Percentiles rank a stretch among this genome's conserved stretches.
These are phyloP conservation scores for Biancaea sappan DNA, from an alignment of 306 rosid species.

Conservation along the genomic window DNA sequence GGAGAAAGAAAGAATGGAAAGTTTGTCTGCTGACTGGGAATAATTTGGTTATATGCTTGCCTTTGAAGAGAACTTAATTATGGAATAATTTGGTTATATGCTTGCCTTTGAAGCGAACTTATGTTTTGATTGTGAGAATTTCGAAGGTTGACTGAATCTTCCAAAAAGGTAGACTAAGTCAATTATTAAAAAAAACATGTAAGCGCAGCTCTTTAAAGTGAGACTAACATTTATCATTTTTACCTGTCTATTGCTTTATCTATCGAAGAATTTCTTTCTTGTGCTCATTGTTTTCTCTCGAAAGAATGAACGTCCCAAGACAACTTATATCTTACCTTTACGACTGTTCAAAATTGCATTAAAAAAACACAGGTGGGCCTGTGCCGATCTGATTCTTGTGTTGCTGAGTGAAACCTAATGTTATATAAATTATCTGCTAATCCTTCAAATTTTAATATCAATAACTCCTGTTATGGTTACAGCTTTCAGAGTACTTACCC, in stretches of 20 bases:
- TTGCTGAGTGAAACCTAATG: neutral
- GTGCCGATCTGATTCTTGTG: neutral
- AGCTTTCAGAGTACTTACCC: slow-evolving; percentile 85
- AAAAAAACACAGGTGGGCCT: slow-evolving; percentile 9
- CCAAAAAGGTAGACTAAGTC: too few species aligned
- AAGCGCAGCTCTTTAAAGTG: too few species aligned
- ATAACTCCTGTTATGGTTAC: slow-evolving; percentile 39
- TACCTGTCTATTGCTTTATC: neutral
- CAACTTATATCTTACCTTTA: neutral
- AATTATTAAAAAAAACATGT: too few species aligned
- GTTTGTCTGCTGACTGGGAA: too few species aligned
- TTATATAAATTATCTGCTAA: neutral
- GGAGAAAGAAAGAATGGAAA: too few species aligned
- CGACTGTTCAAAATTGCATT: neutral
- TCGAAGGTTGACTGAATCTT: too few species aligned
- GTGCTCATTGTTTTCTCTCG: neutral
- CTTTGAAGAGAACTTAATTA: too few species aligned
- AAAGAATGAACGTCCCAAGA: neutral
- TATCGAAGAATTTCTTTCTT: neutral
- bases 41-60: too few species aligned
- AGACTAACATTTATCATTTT: too few species aligned
- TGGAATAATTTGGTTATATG: too few species aligned
- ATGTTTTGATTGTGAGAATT: too few species aligned
- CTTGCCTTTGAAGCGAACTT: too few species aligned
- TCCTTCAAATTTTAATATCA: slow-evolving; percentile 3